These are phyloP conservation scores for Claviceps cyperi DNA, from an alignment of 2,329 filamentous ascomycete species.

Conservation along the genomic window DNA sequence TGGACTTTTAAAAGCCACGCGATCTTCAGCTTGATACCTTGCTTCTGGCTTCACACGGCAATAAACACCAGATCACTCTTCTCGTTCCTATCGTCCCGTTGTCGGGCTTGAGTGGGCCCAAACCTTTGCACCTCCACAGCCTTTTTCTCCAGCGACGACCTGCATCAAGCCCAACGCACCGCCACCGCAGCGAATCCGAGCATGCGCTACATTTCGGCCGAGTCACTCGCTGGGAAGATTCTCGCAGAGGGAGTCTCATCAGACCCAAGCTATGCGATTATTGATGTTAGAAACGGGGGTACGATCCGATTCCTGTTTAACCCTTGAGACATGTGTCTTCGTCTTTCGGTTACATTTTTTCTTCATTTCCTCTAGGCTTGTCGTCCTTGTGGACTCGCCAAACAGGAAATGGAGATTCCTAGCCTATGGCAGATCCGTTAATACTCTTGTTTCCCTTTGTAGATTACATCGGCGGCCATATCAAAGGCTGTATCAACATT, in stretches of 20 bases:
- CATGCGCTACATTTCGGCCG: constrained; percentile 53
- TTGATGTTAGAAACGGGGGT: constrained; percentile 84
- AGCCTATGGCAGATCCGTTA: background rate
- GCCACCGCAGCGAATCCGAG: constrained; percentile 28
- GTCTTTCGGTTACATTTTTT: background rate
- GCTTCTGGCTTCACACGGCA: background rate
- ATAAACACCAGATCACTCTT: background rate
- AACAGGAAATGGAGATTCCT: background rate
- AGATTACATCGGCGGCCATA: constrained; percentile 90
- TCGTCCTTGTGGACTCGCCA: background rate
- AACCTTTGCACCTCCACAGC: background rate
- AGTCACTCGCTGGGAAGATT: constrained; percentile 52
- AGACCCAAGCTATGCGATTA: constrained; percentile 47
- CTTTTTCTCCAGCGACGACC: background rate
- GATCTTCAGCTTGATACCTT: background rate
- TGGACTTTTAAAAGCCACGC: background rate
- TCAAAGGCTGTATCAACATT: constrained; percentile 60
- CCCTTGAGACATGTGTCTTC: background rate
- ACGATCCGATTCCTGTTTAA: constrained; percentile 11
- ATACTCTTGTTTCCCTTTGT: background rate
- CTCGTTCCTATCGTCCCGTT: background rate
- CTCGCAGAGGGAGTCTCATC: constrained; percentile 30
- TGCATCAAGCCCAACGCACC: background rate
- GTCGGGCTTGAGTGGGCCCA: background rate
- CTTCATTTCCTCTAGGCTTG: background rate